Evolutionary conservation across 805 yeast genomes (phyloP), one percentile per base, ranked within the genome.

Genomic region (Danielia reshetovae): DNA sequence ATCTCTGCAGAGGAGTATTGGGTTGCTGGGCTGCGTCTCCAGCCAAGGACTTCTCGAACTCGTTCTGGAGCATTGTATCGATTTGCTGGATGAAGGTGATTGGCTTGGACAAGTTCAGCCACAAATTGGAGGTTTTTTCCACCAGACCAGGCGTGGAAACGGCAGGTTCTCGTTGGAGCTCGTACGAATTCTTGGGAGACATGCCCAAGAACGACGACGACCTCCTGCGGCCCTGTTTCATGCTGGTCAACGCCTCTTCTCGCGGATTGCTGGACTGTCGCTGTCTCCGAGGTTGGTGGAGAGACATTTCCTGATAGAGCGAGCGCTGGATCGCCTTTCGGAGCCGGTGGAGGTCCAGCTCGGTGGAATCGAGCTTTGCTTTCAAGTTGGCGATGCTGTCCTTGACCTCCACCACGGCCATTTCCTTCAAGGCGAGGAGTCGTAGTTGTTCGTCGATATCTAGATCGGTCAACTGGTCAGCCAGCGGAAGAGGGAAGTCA

Each of bases 371-470:
- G 32, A 75, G 69, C 29, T 57, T 58, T 2, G 42, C 46, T 14
- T 48, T 52, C 48, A 81, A 39, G 15, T 62, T 69, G 27, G 69
- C 70, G 17, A 80, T 68, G 30, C 65, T 61, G 44, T 76, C 79
- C 42, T 77, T 80, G 27, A 81, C 56, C 45, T 82, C 88, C 32
- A 82, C 70, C 18, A 82, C 62, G 17, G 72, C 74, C 74, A 79
- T 74, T 51, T 83, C 93, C 49, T 80, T 82, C 26, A 75, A 61
- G 0, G 90, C 90, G 29, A 83, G 58, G 7, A 70, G 59, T 41
- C 85, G 68, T 31, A 82, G 57, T 31, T 79, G 73, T 4, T 71
- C 75, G 38, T 75, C 77, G 5, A 80, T 61, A 26, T 69, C 40
- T 17, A 52, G 40, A 3, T 32, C 34, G 7, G 37, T 32, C 10